These are phyloP conservation scores for Penicillium goetzii DNA, from an alignment of 495 filamentous ascomycete species.

Conservation along the genomic window DNA sequence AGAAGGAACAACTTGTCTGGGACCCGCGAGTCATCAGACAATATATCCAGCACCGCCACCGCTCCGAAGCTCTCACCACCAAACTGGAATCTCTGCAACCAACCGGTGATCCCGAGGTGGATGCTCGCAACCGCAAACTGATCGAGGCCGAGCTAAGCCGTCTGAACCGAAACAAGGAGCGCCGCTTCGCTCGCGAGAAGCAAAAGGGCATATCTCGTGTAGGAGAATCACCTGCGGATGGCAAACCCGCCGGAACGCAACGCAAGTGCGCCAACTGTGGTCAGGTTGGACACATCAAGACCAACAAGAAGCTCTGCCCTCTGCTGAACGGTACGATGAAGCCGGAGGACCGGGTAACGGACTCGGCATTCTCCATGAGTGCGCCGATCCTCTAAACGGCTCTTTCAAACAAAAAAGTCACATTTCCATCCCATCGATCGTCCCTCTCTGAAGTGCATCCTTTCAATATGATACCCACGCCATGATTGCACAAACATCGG, in stretches of 20 bases:
- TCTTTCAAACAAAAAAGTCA: not conserved
- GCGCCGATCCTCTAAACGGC: slow-evolving; percentile 41
- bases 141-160: slow-evolving; percentile 77
- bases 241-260: slow-evolving; percentile 68
- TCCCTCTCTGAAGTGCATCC: not conserved
- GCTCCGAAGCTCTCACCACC: slow-evolving; percentile 64
- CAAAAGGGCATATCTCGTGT: slow-evolving; percentile 66
- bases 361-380: slow-evolving; percentile 58
- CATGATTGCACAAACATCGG: not conserved
- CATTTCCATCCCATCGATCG: not conserved
- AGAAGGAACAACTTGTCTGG: slow-evolving; percentile 64
- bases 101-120: slow-evolving; percentile 76
- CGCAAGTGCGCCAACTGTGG: slow-evolving; percentile 98
- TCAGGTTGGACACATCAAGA: slow-evolving; percentile 95
- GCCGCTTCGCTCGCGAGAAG: slow-evolving; percentile 87
- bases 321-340: slow-evolving; percentile 86
- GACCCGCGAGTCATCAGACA: slow-evolving; percentile 75
- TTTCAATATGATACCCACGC: slow-evolving; percentile 12
- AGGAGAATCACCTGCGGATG: slow-evolving; percentile 46
- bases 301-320: slow-evolving; percentile 98
- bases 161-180: slow-evolving; percentile 87
- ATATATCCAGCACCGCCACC: slow-evolving; percentile 58
- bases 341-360: slow-evolving; percentile 62
- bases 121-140: slow-evolving; percentile 61
- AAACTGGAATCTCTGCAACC: slow-evolving; percentile 68